These are phyloP conservation scores for Toxicodendron radicans DNA, from an alignment of 345 rosid species.

Conservation along the genomic window DNA sequence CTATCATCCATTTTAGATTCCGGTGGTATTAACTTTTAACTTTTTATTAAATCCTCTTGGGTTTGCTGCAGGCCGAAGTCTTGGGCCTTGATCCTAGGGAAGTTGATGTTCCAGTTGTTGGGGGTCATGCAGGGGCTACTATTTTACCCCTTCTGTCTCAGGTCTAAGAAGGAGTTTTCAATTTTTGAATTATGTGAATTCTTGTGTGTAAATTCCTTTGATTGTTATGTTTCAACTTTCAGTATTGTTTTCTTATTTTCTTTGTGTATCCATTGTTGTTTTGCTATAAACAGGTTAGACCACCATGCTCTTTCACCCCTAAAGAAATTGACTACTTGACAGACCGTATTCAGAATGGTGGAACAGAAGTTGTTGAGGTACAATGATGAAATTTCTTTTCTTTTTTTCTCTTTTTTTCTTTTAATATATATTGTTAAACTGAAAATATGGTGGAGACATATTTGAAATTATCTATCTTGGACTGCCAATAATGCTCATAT, in stretches of 20 bases:
- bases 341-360: conserved; percentile 93
- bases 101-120: conserved; percentile 77
- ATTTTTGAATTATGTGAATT: not conserved
- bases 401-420: not conserved
- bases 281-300: conserved; percentile 60
- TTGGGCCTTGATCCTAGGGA: conserved; percentile 81
- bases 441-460: not conserved
- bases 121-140: conserved; percentile 85
- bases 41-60: conserved; percentile 9
- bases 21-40: not conserved
- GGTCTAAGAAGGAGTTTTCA: conserved; percentile 38
- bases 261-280: not conserved
- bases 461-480: not conserved
- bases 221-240: not conserved
- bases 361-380: conserved; percentile 97
- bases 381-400: no score
- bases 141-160: conserved; percentile 80
- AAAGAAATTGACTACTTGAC: conserved; percentile 84
- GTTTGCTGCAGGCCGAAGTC: conserved; percentile 59
- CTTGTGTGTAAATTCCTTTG: not conserved
- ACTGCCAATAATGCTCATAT: not conserved
- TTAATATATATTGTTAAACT: no score
- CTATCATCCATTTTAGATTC: not conserved
- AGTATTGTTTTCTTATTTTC: not conserved
- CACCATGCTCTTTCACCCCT: conserved; percentile 72